A percentile compares a stretch with the other conserved stretches of the same genome.
Evolutionary conservation across 2,329 filamentous ascomycete genomes (phyloP).

Genomic region (Microsporum canis): DNA sequence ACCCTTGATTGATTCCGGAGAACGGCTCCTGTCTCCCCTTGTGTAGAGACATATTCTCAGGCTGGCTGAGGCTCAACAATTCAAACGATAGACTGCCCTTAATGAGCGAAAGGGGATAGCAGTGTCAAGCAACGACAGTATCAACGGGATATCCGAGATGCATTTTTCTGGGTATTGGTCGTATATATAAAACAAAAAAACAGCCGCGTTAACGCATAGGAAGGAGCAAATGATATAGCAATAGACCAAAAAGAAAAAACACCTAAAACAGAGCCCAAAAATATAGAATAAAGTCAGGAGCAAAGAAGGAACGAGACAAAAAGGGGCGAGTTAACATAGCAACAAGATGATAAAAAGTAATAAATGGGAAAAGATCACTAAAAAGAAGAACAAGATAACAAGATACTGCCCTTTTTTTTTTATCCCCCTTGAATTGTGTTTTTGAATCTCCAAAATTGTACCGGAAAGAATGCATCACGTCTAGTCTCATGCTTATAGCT

Average conservation of each 20-base stretch:
- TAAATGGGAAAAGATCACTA: neutral
- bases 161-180: neutral
- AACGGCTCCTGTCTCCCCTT: neutral
- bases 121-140: neutral
- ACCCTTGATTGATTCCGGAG: neutral
- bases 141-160: neutral
- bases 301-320: neutral
- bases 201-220: neutral
- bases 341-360: neutral
- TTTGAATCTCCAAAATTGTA: neutral
- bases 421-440: neutral
- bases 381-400: neutral
- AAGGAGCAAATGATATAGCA: neutral
- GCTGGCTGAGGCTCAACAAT: neutral
- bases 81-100: neutral
- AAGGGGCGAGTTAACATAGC: neutral
- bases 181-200: constrained; percentile 1
- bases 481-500: neutral
- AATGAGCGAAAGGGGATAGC: neutral
- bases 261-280: neutral
- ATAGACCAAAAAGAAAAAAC: neutral
- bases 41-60: neutral
- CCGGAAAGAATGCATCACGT: neutral
- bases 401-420: neutral
- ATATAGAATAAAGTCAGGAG: neutral